Evolutionary conservation across 2,329 filamentous ascomycete species (phyloP).

Genomic region (Epichloe amarillans): DNA sequence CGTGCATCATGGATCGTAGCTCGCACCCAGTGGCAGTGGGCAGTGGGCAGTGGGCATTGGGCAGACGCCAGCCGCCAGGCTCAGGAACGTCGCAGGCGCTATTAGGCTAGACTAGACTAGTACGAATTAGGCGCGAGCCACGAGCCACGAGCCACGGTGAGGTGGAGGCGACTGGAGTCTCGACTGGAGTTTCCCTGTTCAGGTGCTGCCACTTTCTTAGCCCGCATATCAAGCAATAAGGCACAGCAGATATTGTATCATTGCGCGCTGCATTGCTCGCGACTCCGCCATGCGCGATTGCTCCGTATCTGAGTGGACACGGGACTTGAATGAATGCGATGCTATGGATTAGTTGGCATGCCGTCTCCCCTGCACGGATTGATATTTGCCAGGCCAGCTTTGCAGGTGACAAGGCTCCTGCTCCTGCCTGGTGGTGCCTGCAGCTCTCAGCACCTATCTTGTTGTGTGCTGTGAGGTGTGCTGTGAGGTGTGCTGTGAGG

Average conservation of each 20-base stretch:
- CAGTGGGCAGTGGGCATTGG: no score
- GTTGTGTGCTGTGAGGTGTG: neutral
- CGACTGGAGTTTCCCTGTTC: neutral
- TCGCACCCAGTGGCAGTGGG: neutral
- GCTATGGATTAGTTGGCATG: no score
- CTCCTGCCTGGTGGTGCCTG: neutral
- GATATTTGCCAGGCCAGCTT: no score
- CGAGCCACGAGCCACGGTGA: neutral
- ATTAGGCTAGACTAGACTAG: neutral
- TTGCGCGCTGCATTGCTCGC: neutral
- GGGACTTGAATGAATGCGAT: no score
- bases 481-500: neutral
- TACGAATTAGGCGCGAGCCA: neutral
- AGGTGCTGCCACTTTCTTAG: neutral
- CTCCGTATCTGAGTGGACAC: neutral
- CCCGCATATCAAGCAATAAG: no score
- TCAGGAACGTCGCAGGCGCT: slow-evolving; percentile 9
- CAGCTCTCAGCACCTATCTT: neutral
- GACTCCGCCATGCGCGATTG: neutral
- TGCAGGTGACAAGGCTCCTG: no score
- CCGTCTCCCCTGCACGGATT: no score
- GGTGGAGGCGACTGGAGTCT: neutral
- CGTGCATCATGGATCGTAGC: neutral
- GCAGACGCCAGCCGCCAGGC: slow-evolving; percentile 1
- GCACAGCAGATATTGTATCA: no score